These are phyloP conservation scores for Avicennia marina DNA, from an alignment of 257 asterid species.

Conservation along the genomic window DNA sequence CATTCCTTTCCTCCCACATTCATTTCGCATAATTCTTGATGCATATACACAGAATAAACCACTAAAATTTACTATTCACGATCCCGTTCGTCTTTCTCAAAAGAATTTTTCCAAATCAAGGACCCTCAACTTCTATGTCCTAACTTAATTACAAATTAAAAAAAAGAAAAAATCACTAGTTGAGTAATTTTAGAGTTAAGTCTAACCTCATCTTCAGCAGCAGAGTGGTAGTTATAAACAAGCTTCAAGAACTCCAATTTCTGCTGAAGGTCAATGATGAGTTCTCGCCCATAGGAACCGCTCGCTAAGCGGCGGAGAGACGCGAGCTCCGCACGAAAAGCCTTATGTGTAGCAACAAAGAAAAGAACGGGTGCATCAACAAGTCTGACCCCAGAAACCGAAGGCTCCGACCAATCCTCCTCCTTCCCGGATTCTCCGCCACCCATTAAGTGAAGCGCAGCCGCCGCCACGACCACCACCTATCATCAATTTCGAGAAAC, in stretches of 20 bases:
- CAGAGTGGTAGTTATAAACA: conserved; percentile 61
- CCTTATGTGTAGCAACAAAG: conserved; percentile 76
- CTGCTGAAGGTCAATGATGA: conserved; percentile 40
- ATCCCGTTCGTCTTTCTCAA: too few species aligned
- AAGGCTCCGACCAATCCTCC: conserved; percentile 43
- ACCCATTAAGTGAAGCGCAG: conserved; percentile 37
- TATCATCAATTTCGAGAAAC: conserved; percentile 38
- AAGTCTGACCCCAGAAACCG: conserved; percentile 43
- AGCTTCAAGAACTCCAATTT: conserved; percentile 70
- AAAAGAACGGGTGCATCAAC: conserved; percentile 72
- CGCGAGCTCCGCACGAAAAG: conserved; percentile 58
- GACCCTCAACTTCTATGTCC: background rate
- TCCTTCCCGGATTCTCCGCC: conserved; percentile 55
- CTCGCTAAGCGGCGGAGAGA: conserved; percentile 39
- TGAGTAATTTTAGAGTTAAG: background rate
- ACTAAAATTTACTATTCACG: too few species aligned
- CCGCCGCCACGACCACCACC: conserved; percentile 34
- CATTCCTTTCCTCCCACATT: conserved; percentile 15
- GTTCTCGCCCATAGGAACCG: conserved; percentile 22
- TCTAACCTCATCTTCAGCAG: conserved; percentile 90
- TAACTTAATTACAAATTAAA: background rate
- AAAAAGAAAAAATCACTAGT: background rate
- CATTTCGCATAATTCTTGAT: too few species aligned
- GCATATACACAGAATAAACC: background rate
- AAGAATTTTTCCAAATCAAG: too few species aligned